Evolutionary conservation across 371 early-diverging fungal genomes (phyloP).

Genomic region (Entomophthora muscae): DNA sequence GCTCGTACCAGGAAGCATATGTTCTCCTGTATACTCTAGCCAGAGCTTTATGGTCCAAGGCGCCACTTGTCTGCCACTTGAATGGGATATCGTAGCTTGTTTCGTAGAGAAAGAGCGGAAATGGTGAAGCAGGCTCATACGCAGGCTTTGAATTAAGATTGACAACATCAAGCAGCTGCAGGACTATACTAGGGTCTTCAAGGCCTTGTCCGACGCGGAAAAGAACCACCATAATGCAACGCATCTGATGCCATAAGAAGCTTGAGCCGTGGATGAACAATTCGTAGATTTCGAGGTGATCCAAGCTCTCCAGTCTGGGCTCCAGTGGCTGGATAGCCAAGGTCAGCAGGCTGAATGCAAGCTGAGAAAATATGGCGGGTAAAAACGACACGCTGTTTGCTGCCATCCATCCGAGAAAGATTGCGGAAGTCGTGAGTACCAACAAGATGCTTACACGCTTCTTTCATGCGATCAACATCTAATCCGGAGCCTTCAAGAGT

Average conservation of each 20-base stretch:
- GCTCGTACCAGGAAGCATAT: constrained; percentile 2
- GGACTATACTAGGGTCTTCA: constrained; percentile 39
- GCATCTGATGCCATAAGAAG: constrained; percentile 94
- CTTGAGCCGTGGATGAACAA: constrained; percentile 16
- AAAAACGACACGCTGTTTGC: constrained; percentile 58
- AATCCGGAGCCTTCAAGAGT: constrained; percentile 29
- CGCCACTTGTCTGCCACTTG: neutral
- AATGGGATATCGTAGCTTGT: constrained; percentile 40
- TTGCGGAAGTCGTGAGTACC: constrained; percentile 88
- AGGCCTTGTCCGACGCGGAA: constrained; percentile 61
- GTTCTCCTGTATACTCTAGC: neutral
- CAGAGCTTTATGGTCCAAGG: neutral
- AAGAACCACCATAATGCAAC: constrained; percentile 85
- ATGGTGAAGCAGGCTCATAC: constrained; percentile 75
- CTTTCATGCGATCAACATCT: constrained; percentile 57
- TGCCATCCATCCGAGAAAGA: constrained; percentile 82
- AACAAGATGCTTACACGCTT: constrained; percentile 43
- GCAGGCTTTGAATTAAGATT: constrained; percentile 38
- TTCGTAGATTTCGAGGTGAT: constrained; percentile 8
- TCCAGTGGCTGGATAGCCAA: neutral
- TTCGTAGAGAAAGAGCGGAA: constrained; percentile 72
- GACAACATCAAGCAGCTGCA: constrained; percentile 30
- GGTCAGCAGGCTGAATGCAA: constrained; percentile 23
- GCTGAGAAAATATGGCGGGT: constrained; percentile 45
- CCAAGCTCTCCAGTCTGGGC: neutral